phyloP scores from a whole-genome alignment of 148 eudicot genomes.

The Nepenthes gracilis region DNA sequence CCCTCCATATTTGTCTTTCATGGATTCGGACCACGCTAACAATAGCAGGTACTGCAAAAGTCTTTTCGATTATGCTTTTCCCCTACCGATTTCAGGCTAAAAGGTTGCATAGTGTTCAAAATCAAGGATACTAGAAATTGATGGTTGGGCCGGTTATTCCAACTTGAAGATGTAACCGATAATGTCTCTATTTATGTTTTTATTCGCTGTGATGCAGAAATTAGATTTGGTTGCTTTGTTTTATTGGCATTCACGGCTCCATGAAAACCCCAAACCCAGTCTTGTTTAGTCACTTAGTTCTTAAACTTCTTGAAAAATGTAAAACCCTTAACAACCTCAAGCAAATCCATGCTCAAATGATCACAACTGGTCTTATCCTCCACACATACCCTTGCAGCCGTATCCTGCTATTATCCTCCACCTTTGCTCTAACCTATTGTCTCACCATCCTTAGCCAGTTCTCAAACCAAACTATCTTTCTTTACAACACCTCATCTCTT shows the following conservation, averaged over 20 bases:
- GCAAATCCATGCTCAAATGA: conserved; percentile 35
- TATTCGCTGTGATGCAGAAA: too few species aligned
- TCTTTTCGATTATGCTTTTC: too few species aligned
- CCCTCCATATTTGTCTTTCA: too few species aligned
- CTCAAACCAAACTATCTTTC: conserved; percentile 20
- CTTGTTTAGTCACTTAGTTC: conserved; percentile 12
- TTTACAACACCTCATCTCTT: conserved; percentile 39
- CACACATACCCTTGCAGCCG: conserved; percentile 39
- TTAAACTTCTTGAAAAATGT: conserved; percentile 24
- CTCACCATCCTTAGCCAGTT: conserved; percentile 23
- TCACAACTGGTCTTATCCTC: conserved; percentile 32
- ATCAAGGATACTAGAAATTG: too few species aligned
- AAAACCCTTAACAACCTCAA: conserved; percentile 18
- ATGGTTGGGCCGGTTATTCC: too few species aligned
- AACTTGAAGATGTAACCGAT: too few species aligned
- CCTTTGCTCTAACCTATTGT: conserved; percentile 22
- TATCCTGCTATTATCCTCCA: conserved; percentile 21
- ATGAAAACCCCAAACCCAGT: conserved; percentile 19
- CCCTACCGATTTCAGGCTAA: too few species aligned
- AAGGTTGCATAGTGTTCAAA: too few species aligned
- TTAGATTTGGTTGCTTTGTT: too few species aligned
- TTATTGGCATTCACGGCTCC: not conserved
- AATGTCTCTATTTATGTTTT: too few species aligned
- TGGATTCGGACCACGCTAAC: too few species aligned
- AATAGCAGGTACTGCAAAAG: too few species aligned